Conservation (phyloP, 73 alveolate species). For the Symbiodinium natans region DNA sequence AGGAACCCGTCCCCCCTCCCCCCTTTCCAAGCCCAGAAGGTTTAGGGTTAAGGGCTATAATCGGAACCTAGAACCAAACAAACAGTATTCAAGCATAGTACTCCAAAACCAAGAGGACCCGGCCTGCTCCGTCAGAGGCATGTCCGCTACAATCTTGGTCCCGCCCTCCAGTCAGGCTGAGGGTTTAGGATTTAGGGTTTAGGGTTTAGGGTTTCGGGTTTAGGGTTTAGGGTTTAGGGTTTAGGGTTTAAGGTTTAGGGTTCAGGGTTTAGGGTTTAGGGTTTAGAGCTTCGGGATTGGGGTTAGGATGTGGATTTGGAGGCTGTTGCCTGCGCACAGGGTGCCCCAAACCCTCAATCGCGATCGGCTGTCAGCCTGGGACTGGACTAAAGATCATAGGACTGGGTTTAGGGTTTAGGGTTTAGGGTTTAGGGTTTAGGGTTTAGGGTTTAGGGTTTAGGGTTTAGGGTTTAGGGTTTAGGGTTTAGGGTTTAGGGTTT, state of each 20-base stretch:
- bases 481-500: too few species aligned
- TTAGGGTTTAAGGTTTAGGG: neutral
- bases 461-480: too few species aligned
- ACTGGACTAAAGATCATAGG: too few species aligned
- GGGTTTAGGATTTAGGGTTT: neutral
- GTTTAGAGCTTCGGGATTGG: neutral
- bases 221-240: neutral
- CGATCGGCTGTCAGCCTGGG: too few species aligned
- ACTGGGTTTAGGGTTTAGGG: too few species aligned
- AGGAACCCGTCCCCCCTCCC: neutral
- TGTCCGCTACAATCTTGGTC: neutral
- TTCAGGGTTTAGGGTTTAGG: neutral
- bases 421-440: too few species aligned
- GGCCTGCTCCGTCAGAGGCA: constrained; percentile 37
- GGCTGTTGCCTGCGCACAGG: too few species aligned
- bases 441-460: too few species aligned
- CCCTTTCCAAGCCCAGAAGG: neutral
- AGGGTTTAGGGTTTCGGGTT: neutral
- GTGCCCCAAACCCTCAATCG: too few species aligned
- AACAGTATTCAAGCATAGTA: neutral
- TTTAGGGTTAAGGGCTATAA: neutral
- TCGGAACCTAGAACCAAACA: neutral
- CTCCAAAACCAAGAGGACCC: neutral
- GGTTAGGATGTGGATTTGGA: neutral
- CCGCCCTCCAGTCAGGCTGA: neutral